Evolutionary conservation across 495 filamentous ascomycete species (phyloP).

Genomic region (Neurospora sp.): DNA sequence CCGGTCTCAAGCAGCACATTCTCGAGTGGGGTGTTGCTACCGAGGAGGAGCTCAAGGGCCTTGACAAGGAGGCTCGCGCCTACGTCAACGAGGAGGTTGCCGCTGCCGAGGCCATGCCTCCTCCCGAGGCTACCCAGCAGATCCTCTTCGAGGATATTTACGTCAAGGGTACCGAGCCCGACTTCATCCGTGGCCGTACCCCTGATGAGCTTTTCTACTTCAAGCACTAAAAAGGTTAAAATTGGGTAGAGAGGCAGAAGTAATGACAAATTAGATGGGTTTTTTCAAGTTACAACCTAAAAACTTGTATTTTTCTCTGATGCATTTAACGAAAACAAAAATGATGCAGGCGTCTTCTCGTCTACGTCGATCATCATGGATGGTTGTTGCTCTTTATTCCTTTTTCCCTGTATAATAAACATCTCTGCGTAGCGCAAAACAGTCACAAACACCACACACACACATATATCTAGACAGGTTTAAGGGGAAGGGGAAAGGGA

Average conservation of each 20-base stretch:
- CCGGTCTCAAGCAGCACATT: conserved; percentile 94
- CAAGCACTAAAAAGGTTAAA: conserved; percentile 11
- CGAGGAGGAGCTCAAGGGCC: conserved; percentile 92
- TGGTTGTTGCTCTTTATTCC: background rate
- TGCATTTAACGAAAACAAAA: background rate
- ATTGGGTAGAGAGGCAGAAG: background rate
- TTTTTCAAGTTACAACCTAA: background rate
- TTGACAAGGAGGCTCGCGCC: conserved; percentile 84
- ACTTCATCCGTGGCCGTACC: conserved; percentile 80
- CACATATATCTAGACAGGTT: background rate
- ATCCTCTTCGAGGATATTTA: conserved; percentile 97
- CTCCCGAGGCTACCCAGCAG: conserved; percentile 63
- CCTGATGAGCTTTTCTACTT: conserved; percentile 93
- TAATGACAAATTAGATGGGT: background rate
- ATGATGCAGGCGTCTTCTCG: background rate
- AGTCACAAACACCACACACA: background rate
- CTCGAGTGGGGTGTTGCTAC: conserved; percentile 85
- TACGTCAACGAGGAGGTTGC: conserved; percentile 85
- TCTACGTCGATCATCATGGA: background rate
- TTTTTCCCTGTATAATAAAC: background rate
- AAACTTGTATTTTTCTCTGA: background rate
- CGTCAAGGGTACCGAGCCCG: conserved; percentile 80
- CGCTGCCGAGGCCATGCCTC: conserved; percentile 74
- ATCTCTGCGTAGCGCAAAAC: background rate
- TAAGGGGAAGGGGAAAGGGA: background rate